Evolutionary conservation across 2,329 filamentous ascomycete species (phyloP), one percentile per base, ranked within the genome.

Genomic region (Aschersonia sp.): DNA sequence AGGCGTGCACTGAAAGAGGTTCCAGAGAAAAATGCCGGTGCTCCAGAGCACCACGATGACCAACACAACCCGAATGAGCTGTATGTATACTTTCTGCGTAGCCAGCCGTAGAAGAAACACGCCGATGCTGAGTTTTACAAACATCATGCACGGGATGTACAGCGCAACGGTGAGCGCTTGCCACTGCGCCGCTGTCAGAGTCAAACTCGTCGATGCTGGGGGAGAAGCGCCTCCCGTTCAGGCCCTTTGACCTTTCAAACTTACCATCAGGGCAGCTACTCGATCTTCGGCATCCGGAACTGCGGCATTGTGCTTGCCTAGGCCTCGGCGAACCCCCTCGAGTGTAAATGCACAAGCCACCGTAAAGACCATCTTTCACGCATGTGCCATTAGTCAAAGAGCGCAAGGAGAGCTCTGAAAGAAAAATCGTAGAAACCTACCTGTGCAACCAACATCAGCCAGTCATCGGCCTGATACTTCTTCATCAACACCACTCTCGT

Each of bases 81-180:
- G 73, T 29, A 63, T 69, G 55, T 76, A 78, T 22, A 67, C 56
- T 44, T 61, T 67, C 42, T 66, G 60, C 4, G 66, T 63, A 1
- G 72, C 68, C 12, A 76, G 60, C 5, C 71, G 65, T 14, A 77
- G 57, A 7, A 76, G 64, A 50, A 75, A 75, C 49, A 76, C 60
- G 35, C 68, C 70, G 45, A 77, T 75, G 58, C 73, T 73, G 46
- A 76, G 59, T 58, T 78, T 78, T 59, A 75, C 69, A 50, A 77
- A 69, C 65, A 75, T 69, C 72, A 78, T 77, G 51, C 73, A 66
- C 8, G 69, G 52, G 43, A 76, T 60, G 48, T 76, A 76, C 2
- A 68, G 68, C 6, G 66, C 69, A 1, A 72, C 71, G 9, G 70
- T 69, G 32, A 76, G 54, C 30, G 72, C 69, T 62, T 76, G 73